These are phyloP conservation scores for Rutstroemia sp. DNA, from an alignment of 2,329 filamentous ascomycete genomes.

Conservation along the genomic window DNA sequence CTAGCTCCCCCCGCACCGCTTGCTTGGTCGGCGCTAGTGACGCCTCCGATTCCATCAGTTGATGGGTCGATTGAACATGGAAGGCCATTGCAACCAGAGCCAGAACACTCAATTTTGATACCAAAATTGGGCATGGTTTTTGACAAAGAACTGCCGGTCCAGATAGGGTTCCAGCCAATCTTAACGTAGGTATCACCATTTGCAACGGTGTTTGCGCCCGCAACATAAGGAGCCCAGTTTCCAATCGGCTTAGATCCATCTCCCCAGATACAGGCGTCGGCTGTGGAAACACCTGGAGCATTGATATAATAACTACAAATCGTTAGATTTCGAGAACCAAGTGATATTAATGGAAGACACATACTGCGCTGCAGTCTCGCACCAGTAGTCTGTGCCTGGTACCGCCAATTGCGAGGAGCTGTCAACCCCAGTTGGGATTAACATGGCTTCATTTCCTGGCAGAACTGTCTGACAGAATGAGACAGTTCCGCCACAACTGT, in stretches of 20 bases:
- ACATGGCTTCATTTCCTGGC: constrained; percentile 74
- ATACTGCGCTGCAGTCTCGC: constrained; percentile 65
- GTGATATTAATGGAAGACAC: constrained; percentile 28
- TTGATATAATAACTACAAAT: constrained; percentile 65
- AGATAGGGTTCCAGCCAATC: constrained; percentile 73
- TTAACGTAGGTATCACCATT: constrained; percentile 65
- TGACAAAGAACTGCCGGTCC: constrained; percentile 45
- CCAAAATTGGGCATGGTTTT: constrained; percentile 56
- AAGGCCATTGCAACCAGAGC: constrained; percentile 60
- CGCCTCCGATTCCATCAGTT: constrained; percentile 46
- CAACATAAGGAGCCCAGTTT: constrained; percentile 73
- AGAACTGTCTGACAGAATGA: constrained; percentile 75
- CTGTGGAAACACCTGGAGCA: constrained; percentile 54
- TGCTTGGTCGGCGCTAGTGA: constrained; percentile 46
- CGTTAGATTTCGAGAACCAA: constrained; percentile 14
- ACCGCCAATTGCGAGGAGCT: constrained; percentile 56
- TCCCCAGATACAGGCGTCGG: constrained; percentile 66
- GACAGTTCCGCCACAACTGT: constrained; percentile 54
- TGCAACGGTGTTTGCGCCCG: constrained; percentile 62
- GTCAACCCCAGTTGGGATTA: constrained; percentile 66
- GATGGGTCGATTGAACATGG: constrained; percentile 65
- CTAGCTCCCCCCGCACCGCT: constrained; percentile 58
- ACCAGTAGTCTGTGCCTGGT: constrained; percentile 64
- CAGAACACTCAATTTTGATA: constrained; percentile 61
- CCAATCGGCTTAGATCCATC: constrained; percentile 53